Percentiles rank a stretch among this genome's conserved stretches.
Conservation (phyloP, 139 green algal genomes). For the Astrephomene gubernaculifera region DNA sequence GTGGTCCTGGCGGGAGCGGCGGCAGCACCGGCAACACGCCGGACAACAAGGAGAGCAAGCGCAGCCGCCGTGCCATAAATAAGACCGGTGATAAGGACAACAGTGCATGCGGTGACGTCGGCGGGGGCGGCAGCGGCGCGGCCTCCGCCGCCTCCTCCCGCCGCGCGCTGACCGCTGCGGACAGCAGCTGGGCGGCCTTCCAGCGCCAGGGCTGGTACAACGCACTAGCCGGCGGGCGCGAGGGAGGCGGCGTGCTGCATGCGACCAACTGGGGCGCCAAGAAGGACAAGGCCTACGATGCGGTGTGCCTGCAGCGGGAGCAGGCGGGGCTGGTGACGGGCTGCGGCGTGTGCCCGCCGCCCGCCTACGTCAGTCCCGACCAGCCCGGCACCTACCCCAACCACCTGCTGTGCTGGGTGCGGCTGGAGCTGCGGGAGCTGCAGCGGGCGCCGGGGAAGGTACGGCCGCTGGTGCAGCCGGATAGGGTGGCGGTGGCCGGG, state of each 20-base stretch:
- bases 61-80: no score
- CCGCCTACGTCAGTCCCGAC: background rate
- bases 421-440: slow-evolving; percentile 33
- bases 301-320: background rate
- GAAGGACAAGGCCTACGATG: background rate
- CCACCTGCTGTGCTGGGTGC: slow-evolving; percentile 43
- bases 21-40: no score
- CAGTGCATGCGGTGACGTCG: no score
- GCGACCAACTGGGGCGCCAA: slow-evolving; percentile 31
- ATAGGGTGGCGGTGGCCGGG: background rate
- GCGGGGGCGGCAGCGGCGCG: background rate
- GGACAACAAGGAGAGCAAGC: no score
- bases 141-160: background rate
- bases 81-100: no score
- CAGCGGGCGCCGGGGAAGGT: slow-evolving; percentile 27
- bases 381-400: slow-evolving; percentile 29
- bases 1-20: no score
- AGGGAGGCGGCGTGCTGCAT: background rate
- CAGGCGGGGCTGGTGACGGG: background rate
- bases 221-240: background rate
- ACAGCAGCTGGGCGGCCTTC: slow-evolving; percentile 24
- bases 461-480: slow-evolving; percentile 7
- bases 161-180: background rate
- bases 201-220: slow-evolving; percentile 25
- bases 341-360: background rate